Base-by-base conservation (phyloP, 129 eudicot genomes). In the Rutidosis leptorrhynchoides region DNA sequence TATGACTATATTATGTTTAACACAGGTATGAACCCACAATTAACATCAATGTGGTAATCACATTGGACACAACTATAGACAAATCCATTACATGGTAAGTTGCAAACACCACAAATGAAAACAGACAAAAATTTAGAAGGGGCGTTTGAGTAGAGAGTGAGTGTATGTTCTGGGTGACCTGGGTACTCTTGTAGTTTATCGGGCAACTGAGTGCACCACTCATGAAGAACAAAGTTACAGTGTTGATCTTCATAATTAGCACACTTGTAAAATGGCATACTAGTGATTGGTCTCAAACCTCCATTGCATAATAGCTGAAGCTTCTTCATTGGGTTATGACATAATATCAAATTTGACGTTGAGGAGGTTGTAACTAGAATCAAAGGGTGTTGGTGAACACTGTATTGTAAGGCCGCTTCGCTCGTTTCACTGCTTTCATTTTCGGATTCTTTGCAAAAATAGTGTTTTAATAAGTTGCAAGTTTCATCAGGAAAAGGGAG, bases 31-130 rank as follows among this genome's bases (percentile, higher is more conserved):
- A 21, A 53, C 28, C 15, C 58, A 53, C 58, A 53, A 53, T 53
- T 53, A 53, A 53, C 25, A 53, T 53, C 14, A 53, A 53, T 53
- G 6, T 17, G 5, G 58, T 21, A 20, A 53, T 6, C 58, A 53
- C 58, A 53, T 21, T 53, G 26, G 28, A 22, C 58, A 53, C 58
- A 53, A 53, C 58, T 53, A 53, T 53, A 53, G 15, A 53, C 58
- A 53, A 53, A 53, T 53, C 27, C 28, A 5, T 53, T 20, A 9
- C 58, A 20, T 0, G 58, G 58, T 53, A 53, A 52, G 24, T 21
- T 53, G 58, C 58, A 21, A 28, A 21, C 24, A 53, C 1, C 28
- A 21, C 58, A 22, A 53, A 5, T 2, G 26, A 53, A 53, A 27
- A 53, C 58, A 53, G 26, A 52, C 14, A 53, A 53, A 53, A 21